Evolutionary conservation across 768 basidiomycete genomes (phyloP), one percentile per base, ranked within the genome.

Genomic region (Pilatotrama ljubarskyi): DNA sequence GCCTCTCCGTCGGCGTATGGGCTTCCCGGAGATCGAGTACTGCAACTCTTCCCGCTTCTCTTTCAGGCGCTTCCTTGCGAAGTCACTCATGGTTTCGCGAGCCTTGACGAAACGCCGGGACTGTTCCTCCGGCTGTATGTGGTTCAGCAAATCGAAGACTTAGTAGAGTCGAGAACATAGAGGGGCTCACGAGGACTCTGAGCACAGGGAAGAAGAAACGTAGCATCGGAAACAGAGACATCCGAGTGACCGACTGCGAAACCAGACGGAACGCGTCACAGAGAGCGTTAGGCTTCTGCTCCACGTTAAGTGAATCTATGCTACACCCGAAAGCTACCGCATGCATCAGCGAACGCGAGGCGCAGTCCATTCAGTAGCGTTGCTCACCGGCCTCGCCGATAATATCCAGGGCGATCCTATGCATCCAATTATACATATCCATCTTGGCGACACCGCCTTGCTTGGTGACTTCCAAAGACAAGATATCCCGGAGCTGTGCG

Each of bases 361-460:
- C n/a, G n/a, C n/a, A n/a, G n/a, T n/a, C n/a, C n/a, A n/a, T n/a
- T n/a, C n/a, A n/a, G n/a, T n/a, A n/a, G n/a, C n/a, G n/a, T n/a
- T n/a, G 38, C 57, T 18, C 26, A 75, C 77, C 77, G n/a, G 78
- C 68, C 38, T 74, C 72, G 7, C 77, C 77, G 26, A 79, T 77
- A 22, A 77, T 70, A 51, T 79, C 77, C 15, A 79, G 66, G 0
- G 78, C 76, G 59, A 70, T 65, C 59, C 64, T 70, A 52, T 63
- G 68, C 13, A 77, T 51, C 74, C 76, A 76, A 0, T 69, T 63
- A 5, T 72, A 56, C 18, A 73, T 62, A 32, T 79, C 71, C 11
- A 77, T 65, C 13, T 65, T 64, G 0, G 58, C 61, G 14, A 58
- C 43, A 1, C 54, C 62, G 13, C 55, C 64, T 29, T 54, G 67